Percentiles rank a stretch among this genome's conserved stretches.
Conservation (phyloP, 768 basidiomycete genomes). For the Termitomyces sp. region DNA sequence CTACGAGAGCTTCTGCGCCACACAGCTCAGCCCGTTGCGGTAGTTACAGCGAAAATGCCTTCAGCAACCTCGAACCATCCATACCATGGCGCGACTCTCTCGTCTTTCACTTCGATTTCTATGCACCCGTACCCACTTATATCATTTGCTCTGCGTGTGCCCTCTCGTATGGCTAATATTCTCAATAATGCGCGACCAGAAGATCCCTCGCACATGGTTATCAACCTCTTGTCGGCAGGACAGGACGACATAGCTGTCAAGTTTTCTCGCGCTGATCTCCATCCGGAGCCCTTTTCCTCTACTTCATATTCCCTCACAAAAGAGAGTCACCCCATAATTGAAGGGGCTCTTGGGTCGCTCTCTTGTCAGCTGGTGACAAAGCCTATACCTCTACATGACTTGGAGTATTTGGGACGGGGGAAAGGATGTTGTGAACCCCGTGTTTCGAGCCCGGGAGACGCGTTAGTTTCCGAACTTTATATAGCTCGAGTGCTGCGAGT, state of each 20-base stretch:
- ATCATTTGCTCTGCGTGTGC: conserved; percentile 85
- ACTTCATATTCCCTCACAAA: conserved; percentile 36
- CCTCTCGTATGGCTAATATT: conserved; percentile 79
- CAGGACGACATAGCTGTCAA: conserved; percentile 60
- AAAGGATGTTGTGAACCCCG: conserved; percentile 11
- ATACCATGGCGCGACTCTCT: conserved; percentile 90
- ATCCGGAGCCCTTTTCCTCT: conserved; percentile 1
- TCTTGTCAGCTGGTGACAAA: conserved; percentile 64
- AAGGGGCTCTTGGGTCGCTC: conserved; percentile 63
- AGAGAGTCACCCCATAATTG: conserved; percentile 59
- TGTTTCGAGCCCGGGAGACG: conserved; percentile 10
- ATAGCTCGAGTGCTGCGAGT: conserved; percentile 76
- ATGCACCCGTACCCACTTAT: conserved; percentile 87
- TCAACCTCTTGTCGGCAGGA: conserved; percentile 74
- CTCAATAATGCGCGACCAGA: conserved; percentile 31
- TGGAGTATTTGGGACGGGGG: conserved; percentile 32
- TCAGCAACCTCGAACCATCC: conserved; percentile 11
- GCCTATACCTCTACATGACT: conserved; percentile 59
- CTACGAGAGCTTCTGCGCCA: conserved; percentile 66
- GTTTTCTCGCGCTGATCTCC: conserved; percentile 2
- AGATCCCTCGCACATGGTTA: conserved; percentile 53
- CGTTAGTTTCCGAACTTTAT: conserved; percentile 64
- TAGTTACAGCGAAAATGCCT: conserved; percentile 74
- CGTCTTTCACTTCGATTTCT: conserved; percentile 89
- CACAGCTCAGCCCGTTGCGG: conserved; percentile 82